Evolutionary conservation across 2,329 filamentous ascomycete species (phyloP).

Genomic region (Endoconidiophora laricicola): DNA sequence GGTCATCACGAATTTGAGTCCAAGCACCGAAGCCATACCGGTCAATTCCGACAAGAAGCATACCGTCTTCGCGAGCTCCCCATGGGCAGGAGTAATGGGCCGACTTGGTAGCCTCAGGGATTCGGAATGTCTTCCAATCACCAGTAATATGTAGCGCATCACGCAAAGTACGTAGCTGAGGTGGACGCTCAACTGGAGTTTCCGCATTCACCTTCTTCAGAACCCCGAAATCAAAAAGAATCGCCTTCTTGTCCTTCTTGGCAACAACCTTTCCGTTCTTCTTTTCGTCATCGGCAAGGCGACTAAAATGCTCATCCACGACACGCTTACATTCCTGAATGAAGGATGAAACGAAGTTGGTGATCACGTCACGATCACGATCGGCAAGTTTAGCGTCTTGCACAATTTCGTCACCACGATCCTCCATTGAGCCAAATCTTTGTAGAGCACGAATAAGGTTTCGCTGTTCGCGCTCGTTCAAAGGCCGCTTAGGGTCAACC

Average conservation of each 20-base stretch:
- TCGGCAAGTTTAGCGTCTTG: constrained; percentile 71
- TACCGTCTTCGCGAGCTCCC: constrained; percentile 87
- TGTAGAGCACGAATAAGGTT: constrained; percentile 84
- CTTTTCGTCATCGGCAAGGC: constrained; percentile 66
- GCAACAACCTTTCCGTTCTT: constrained; percentile 66
- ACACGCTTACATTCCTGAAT: constrained; percentile 40
- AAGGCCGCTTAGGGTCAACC: constrained; percentile 70
- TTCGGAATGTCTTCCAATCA: constrained; percentile 66
- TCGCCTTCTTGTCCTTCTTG: constrained; percentile 95
- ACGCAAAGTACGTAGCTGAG: constrained; percentile 71
- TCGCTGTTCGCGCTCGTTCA: constrained; percentile 83
- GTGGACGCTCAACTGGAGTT: constrained; percentile 79
- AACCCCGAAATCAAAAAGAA: constrained; percentile 84
- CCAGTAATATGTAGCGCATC: constrained; percentile 49
- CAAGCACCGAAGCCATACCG: constrained; percentile 91
- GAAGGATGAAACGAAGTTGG: constrained; percentile 59
- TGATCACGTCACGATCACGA: constrained; percentile 67
- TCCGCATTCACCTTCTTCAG: constrained; percentile 93
- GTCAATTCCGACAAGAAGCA: constrained; percentile 88
- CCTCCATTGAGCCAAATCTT: constrained; percentile 77
- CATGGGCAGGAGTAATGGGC: constrained; percentile 84
- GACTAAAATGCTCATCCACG: constrained; percentile 50
- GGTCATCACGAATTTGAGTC: constrained; percentile 83
- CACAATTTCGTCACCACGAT: constrained; percentile 74
- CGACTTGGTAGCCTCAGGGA: constrained; percentile 81